Evolutionary conservation across 2,329 filamentous ascomycete species (phyloP).

Genomic region (Thelonectria rubi): DNA sequence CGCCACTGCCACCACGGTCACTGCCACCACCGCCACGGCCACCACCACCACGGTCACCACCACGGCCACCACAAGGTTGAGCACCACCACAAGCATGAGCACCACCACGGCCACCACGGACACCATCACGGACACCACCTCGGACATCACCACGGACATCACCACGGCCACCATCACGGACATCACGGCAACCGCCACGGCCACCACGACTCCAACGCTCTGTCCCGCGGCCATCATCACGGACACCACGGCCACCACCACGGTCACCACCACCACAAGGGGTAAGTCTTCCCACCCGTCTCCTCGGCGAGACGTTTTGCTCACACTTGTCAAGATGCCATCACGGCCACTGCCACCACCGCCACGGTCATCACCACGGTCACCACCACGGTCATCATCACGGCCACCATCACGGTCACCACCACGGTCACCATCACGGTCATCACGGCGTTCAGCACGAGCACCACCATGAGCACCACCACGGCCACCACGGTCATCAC

Average conservation of each 20-base stretch:
- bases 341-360: not conserved
- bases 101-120: not conserved
- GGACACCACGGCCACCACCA: not conserved
- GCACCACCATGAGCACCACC: constrained; percentile 9
- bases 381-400: not conserved
- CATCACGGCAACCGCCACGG: not conserved
- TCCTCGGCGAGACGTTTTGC: no score
- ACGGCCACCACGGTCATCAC: no score
- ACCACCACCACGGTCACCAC: constrained; percentile 3
- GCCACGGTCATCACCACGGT: no score
- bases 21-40: not conserved
- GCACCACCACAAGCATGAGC: no score
- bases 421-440: not conserved
- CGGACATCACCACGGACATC: not conserved
- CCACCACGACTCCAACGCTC: constrained; percentile 4
- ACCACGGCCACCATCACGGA: not conserved
- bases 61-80: not conserved
- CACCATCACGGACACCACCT: not conserved
- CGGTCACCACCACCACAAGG: no score
- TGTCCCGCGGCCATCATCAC: constrained; percentile 14
- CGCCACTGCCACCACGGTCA: not conserved
- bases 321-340: not conserved
- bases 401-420: not conserved
- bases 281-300: no score
- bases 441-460: constrained; percentile 10